Percentiles rank a stretch among this genome's conserved stretches.
These are phyloP conservation scores for Cystobasidium ongulense DNA, from an alignment of 768 basidiomycete genomes.

Conservation along the genomic window DNA sequence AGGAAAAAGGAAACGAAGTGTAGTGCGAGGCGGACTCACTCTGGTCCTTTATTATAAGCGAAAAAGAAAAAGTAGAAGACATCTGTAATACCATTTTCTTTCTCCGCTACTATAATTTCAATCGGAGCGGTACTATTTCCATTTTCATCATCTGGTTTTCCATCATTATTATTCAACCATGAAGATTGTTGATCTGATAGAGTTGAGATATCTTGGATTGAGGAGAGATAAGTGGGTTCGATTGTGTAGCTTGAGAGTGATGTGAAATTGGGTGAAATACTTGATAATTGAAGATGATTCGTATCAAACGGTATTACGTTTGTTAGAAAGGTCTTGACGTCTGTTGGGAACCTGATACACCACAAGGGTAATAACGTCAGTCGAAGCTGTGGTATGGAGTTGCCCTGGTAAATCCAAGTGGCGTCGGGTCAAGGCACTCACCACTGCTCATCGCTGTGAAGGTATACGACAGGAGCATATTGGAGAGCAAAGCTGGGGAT, in stretches of 20 bases:
- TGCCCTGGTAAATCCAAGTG: not conserved
- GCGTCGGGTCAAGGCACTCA: not conserved
- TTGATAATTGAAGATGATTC: not conserved
- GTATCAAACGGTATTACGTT: not conserved
- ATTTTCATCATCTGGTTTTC: not conserved
- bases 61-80: slow-evolving; percentile 47
- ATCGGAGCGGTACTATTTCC: slow-evolving; percentile 42
- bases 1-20: not conserved
- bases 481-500: not conserved
- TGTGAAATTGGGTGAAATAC: not conserved
- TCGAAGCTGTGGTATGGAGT: too few species aligned
- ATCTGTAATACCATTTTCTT: slow-evolving; percentile 43
- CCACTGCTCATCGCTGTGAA: slow-evolving; percentile 20
- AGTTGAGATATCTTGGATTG: not conserved
- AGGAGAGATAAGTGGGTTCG: slow-evolving; percentile 6
- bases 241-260: not conserved
- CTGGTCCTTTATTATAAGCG: slow-evolving; percentile 41
- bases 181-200: slow-evolving; percentile 8
- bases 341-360: slow-evolving; percentile 23
- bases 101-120: slow-evolving; percentile 44
- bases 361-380: not conserved
- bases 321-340: slow-evolving; percentile 18
- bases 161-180: slow-evolving; percentile 4
- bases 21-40: not conserved
- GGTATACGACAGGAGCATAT: slow-evolving; percentile 5